Conservation (phyloP, 768 basidiomycete species). For the Leccinum imitatum region DNA sequence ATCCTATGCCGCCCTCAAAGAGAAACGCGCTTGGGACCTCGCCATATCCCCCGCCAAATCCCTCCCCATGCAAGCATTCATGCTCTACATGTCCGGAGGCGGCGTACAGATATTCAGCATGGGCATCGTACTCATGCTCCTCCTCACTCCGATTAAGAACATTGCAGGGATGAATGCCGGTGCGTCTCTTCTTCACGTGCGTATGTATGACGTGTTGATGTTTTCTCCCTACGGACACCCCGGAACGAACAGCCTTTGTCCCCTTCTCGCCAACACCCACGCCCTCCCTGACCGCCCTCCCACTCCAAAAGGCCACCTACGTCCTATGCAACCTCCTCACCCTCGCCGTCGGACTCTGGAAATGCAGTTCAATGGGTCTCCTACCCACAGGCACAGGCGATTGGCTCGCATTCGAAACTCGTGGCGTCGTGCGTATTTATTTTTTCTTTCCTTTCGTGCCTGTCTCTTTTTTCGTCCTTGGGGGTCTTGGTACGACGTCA, state of each 20-base stretch:
- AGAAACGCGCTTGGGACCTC: constrained; percentile 82
- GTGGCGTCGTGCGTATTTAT: constrained; percentile 50
- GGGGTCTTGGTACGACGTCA: background rate
- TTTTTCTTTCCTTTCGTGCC: background rate
- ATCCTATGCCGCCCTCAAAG: constrained; percentile 66
- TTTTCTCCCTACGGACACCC: background rate
- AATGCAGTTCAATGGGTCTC: constrained; percentile 90
- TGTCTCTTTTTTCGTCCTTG: background rate
- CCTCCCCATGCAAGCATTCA: constrained; percentile 95
- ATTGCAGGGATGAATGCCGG: constrained; percentile 75
- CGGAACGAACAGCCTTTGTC: constrained; percentile 56
- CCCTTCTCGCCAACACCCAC: constrained; percentile 56
- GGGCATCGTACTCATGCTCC: constrained; percentile 92
- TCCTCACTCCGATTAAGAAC: constrained; percentile 84
- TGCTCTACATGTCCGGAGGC: constrained; percentile 98
- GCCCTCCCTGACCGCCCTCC: constrained; percentile 48
- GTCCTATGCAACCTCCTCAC: constrained; percentile 74
- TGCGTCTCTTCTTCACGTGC: constrained; percentile 35
- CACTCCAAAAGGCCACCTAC: constrained; percentile 69
- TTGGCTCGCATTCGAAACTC: constrained; percentile 91
- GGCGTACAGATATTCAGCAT: constrained; percentile 97
- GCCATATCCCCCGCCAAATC: constrained; percentile 85
- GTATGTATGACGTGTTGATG: background rate
- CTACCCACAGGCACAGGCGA: constrained; percentile 89
- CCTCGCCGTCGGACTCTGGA: constrained; percentile 85